Conservation (phyloP, 192 early-diverging fungal species). For the Coemansia erecta region DNA sequence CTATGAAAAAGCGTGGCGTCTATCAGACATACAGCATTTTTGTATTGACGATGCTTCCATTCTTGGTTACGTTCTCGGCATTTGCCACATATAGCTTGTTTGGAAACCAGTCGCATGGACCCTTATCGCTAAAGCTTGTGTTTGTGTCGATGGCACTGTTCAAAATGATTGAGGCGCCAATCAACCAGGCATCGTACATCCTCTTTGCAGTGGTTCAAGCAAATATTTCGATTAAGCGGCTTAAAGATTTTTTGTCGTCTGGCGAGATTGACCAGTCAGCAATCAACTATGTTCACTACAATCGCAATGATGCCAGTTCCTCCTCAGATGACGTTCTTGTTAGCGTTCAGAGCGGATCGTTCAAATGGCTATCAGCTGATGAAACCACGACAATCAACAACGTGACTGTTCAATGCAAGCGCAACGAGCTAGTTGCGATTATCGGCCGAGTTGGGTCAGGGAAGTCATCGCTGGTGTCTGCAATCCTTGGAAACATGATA, state of each 20-base stretch:
- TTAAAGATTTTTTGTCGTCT: constrained; percentile 27
- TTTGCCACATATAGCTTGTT: constrained; percentile 43
- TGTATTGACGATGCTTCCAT: constrained; percentile 36
- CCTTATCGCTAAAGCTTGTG: constrained; percentile 41
- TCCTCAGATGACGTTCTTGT: constrained; percentile 27
- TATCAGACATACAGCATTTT: constrained; percentile 27
- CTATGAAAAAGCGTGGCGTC: constrained; percentile 30
- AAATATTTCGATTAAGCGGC: constrained; percentile 28
- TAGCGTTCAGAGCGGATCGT: constrained; percentile 27
- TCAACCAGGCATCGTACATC: constrained; percentile 23
- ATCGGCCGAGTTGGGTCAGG: constrained; percentile 63
- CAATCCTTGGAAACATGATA: constrained; percentile 58
- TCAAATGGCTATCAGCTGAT: constrained; percentile 56
- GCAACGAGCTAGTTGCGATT: constrained; percentile 58
- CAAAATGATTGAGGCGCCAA: constrained; percentile 45
- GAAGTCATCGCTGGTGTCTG: constrained; percentile 62
- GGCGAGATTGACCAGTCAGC: constrained; percentile 41
- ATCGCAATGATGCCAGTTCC: constrained; percentile 18
- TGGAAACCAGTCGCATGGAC: constrained; percentile 38
- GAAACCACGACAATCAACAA: constrained; percentile 27
- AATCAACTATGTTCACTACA: constrained; percentile 24
- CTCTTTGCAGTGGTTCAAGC: constrained; percentile 32
- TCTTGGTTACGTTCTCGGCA: constrained; percentile 38
- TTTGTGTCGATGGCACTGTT: constrained; percentile 53
- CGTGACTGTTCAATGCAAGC: constrained; percentile 41